A percentile compares a stretch with the other conserved stretches of the same genome.
Conservation (phyloP, 441 rosid species). For the Adansonia rubrostipa region DNA sequence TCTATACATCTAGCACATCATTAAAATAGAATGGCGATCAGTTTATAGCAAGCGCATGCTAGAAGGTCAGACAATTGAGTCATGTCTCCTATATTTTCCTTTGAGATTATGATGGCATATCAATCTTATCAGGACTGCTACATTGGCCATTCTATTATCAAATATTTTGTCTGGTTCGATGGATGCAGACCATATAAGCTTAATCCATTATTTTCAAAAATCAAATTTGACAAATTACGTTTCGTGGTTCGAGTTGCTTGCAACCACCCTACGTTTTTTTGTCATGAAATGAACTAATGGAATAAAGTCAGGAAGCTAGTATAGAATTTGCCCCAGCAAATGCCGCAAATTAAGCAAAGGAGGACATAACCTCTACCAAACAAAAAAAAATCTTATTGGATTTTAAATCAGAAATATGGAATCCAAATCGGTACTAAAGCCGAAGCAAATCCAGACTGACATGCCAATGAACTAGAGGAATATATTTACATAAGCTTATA, state of each 20-base stretch:
- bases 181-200: conserved; percentile 18
- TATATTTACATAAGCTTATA: too few relatives aligned
- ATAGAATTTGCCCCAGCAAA: neutral
- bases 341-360: conserved; percentile 15
- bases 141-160: neutral
- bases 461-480: neutral
- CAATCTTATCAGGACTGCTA: conserved; percentile 15
- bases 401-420: conserved; percentile 12
- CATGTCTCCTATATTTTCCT: conserved; percentile 18
- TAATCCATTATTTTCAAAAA: conserved; percentile 10
- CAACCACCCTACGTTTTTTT: neutral
- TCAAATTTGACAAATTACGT: neutral
- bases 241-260: neutral
- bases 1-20: conserved; percentile 18
- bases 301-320: neutral
- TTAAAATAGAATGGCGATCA: conserved; percentile 11
- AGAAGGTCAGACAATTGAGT: conserved; percentile 29
- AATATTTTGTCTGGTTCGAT: conserved; percentile 16
- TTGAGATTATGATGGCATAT: conserved; percentile 18
- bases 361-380: conserved; percentile 10
- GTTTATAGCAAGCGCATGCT: conserved; percentile 14
- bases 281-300: neutral
- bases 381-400: neutral
- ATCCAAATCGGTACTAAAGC: conserved; percentile 19
- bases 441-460: conserved; percentile 18